Evolutionary conservation across 352 stramenopile genomes (phyloP), one percentile per base, ranked within the genome.

Genomic region (Globisporangium emineosum): DNA sequence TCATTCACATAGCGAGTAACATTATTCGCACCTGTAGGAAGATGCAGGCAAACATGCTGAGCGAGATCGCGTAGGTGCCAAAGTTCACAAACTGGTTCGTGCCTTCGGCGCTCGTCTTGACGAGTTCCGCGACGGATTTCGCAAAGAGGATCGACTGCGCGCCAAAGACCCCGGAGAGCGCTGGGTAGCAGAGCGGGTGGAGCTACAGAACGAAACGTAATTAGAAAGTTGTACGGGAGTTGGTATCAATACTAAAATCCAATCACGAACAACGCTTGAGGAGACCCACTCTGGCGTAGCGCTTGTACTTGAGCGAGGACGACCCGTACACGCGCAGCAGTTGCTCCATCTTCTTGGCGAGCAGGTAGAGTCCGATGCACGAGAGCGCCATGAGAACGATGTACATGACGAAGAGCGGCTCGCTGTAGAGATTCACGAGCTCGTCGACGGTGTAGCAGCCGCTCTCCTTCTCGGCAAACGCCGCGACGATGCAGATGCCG

Each of bases 61-160:
- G 33, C 10, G 88, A 73, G 57, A 97, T 91, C 29, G 78, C 64
- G 58, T 96, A 97, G 7, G 86, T 91, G 47, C 86, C 86, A 35
- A 81, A 72, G 9, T 73, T 83, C 23, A 68, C 72, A 54, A 96
- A 91, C 56, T 93, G 87, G 62, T 82, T 86, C 33, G 86, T 78
- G 10, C 84, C 86, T 23, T 83, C 77, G 21, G 80, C 60, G n/a
- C 81, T 90, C 2, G 83, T 91, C 62, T 94, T 96, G 52, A 96
- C 69, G 30, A 96, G 79, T 65, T 96, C 88, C 0, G 81, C 83
- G 4, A 83, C 77, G 1, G 82, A 91, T 67, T 96, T 96, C 51
- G 88, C 84, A 47, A 93, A 94, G 10, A 96, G 70, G 13, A 94
- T 76, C 0, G 82, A 92, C 62, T 94, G 87, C 4, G 85, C 87